Evolutionary conservation across 805 yeast genomes (phyloP), one percentile per base, ranked within the genome.

Genomic region (Yarrowia osloensis): DNA sequence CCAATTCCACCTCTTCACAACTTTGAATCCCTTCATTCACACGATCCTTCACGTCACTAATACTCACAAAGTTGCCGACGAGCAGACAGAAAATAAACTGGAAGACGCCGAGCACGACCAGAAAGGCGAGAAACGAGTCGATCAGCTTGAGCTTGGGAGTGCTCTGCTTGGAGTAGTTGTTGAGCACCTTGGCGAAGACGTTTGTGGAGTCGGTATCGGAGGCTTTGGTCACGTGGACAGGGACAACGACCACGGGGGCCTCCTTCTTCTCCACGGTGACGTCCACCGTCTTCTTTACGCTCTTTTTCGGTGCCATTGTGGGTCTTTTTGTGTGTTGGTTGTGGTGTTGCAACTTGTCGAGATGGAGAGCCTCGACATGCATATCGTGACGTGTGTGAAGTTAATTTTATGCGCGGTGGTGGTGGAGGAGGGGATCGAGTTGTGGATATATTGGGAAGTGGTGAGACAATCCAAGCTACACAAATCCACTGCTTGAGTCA

Each of bases 81-180:
- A 91, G 69, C 47, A 88, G 71, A 71, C 90, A 89, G 77, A 92
- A 94, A 4, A 81, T 79, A 74, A 92, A 91, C 78, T 95, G 98
- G 31, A 90, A 77, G 0, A 84, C 78, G 0, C 97, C 99, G 68
- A 91, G 80, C 0, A 81, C 77, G 19, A 94, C 93, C 68, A 94
- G 78, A 71, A 90, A 92, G 28, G 77, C 84, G 74, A 94, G 82
- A 74, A 93, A 95, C 15, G 82, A 71, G 76, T 95, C 98, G 71
- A 94, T 88, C 63, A 91, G 80, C 76, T 85, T 83, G 67, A 76
- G 69, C 22, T 76, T 70, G 13, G 70, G 42, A n/a, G 74, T 72
- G 26, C 79, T 73, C 24, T 73, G 66, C 33, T 70, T 42, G 63
- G 35, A 22, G 71, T 74, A 76, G 67, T 72, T 71, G 55, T 67